phyloP scores from a whole-genome alignment of 768 basidiomycete genomes.

The Termitomyces sp. region DNA sequence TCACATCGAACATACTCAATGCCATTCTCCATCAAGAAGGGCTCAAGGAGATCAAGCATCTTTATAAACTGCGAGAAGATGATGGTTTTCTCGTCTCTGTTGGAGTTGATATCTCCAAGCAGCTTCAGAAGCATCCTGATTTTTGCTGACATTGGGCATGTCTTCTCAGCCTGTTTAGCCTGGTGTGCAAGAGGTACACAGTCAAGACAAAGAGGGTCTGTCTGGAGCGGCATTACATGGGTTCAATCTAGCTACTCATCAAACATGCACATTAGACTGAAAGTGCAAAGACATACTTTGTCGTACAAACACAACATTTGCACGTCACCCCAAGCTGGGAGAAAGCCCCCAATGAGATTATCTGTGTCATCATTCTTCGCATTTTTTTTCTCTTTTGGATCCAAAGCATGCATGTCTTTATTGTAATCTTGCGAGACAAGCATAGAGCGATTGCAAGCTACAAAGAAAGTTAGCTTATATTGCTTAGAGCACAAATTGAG shows the following conservation, averaged over 20 bases:
- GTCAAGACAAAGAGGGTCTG: constrained; percentile 49
- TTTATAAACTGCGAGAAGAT: constrained; percentile 93
- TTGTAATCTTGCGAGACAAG: constrained; percentile 77
- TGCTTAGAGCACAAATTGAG: not conserved
- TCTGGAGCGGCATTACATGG: constrained; percentile 32
- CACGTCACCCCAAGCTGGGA: constrained; percentile 64
- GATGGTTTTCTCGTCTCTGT: constrained; percentile 83
- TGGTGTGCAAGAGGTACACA: constrained; percentile 55
- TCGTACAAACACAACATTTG: constrained; percentile 80
- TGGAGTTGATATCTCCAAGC: constrained; percentile 59
- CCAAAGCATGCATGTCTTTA: constrained; percentile 72
- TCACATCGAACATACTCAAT: constrained; percentile 83
- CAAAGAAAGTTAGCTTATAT: not conserved
- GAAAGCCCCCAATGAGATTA: constrained; percentile 73
- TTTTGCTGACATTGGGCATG: constrained; percentile 83
- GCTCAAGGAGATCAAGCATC: constrained; percentile 84
- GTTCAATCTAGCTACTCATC: constrained; percentile 28
- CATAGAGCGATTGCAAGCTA: constrained; percentile 89
- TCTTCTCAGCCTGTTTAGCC: constrained; percentile 41
- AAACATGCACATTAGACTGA: constrained; percentile 1
- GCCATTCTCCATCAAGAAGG: constrained; percentile 67
- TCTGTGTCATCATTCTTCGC: constrained; percentile 61
- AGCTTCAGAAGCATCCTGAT: constrained; percentile 79
- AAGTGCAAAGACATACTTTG: constrained; percentile 42
- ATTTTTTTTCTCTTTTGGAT: constrained; percentile 53